Base-by-base conservation (phyloP, 768 basidiomycete genomes). In the Paxillus involutus region DNA sequence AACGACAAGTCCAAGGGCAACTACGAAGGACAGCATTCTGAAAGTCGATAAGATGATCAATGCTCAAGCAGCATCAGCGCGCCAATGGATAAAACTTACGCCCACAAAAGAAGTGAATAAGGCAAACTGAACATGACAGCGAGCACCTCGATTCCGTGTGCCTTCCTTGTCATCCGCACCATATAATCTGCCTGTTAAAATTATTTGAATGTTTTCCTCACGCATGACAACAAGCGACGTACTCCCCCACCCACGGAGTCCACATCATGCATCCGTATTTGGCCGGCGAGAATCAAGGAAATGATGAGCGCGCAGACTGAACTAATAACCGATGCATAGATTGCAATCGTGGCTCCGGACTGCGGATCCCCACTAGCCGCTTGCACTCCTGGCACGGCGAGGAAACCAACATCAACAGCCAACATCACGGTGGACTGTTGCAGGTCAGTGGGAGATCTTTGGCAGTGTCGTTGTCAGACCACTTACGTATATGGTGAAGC, bases 321-420 rank as follows among this genome's bases (percentile, higher is more conserved):
- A 3, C 67, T 67, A 29, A 77, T 55, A 47, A 64, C 71, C 26
- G 68, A 60, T 4, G 69, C 68, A 1, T 77, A 78, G 5, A 73
- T 50, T 47, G 73, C 76, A 49, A 70, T 71, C 19, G 21, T 24
- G 4, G 26, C 21, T 4, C 11, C 70, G 57, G 12, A 75, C 66
- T 40, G 62, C 0, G n/a, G 12, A 17, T 14, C 10, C 6, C 16
- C 14, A n/a, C 16, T 40, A 32, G 13, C 19, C 3, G 60, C 43
- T 5, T 24, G 29, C 53, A 39, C 58, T n/a, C 52, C 21, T 73
- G 77, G 77, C 16, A 84, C 81, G 3, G 79, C 76, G 14, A 85
- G 62, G 57, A 83, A 81, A 0, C 76, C 75, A 2, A 85, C 75
- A 48, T 82, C 80, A 2, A 78, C 78, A 13, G 75, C 76, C 7